A percentile compares a stretch with the other conserved stretches of the same genome.
Conservation (phyloP, 305 asterid genomes). For the Fraxinus dipetala region DNA sequence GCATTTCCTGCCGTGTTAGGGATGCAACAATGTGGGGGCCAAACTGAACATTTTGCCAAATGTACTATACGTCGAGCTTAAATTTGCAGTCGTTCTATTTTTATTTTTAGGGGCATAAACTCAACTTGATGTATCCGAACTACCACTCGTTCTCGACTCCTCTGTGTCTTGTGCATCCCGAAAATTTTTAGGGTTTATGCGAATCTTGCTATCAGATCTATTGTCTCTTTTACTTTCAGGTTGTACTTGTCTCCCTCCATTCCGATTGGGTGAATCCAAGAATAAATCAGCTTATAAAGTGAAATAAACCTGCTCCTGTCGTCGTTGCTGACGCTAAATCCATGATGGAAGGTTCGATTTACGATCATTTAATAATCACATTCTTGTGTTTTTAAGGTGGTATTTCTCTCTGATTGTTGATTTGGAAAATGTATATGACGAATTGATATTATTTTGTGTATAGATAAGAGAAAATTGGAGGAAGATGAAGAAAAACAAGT, state of each 20-base stretch:
- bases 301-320: not conserved
- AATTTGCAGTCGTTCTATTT: not conserved
- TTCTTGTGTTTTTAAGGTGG: not conserved
- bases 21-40: not conserved
- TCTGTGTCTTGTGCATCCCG: not conserved
- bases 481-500: slow-evolving; percentile 38
- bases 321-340: slow-evolving; percentile 37
- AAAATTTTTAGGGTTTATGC: not conserved
- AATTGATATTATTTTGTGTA: not conserved
- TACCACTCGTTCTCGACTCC: not conserved
- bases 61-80: not conserved
- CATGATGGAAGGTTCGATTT: slow-evolving; percentile 51
- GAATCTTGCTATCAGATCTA: not conserved
- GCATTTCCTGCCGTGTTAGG: not conserved
- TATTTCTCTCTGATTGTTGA: not conserved
- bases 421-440: not conserved
- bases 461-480: slow-evolving; percentile 78
- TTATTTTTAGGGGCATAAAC: not conserved
- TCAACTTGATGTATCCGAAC: too few relatives aligned
- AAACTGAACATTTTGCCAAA: not conserved
- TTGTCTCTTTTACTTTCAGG: not conserved
- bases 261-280: slow-evolving; percentile 46
- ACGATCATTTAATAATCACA: not conserved
- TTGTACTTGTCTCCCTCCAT: not conserved
- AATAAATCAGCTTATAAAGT: slow-evolving; percentile 52